Evolutionary conservation across 208 protist species (phyloP).

Genomic region (Crithidia mellificae): DNA sequence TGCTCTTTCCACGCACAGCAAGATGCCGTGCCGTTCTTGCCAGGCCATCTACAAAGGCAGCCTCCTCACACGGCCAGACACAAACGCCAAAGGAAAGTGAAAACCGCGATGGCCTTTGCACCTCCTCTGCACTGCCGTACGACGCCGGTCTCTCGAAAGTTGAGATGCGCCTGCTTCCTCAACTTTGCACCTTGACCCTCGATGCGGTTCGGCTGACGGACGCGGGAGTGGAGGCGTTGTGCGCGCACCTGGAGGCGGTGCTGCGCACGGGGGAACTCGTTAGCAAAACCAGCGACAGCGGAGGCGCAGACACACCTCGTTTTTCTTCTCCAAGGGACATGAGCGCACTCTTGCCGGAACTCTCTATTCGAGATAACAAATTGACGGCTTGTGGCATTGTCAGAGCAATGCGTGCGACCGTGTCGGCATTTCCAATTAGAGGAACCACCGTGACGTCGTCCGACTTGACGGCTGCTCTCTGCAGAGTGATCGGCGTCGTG

Average conservation of each 20-base stretch:
- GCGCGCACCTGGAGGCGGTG: neutral
- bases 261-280: neutral
- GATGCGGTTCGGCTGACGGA: constrained; percentile 22
- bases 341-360: neutral
- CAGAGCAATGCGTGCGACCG: neutral
- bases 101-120: neutral
- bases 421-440: no score
- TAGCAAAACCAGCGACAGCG: no score
- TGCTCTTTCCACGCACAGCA: constrained; percentile 4
- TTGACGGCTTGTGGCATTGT: constrained; percentile 6
- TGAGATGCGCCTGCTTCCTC: neutral
- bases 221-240: neutral
- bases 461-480: no score
- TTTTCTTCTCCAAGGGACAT: no score
- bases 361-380: constrained; percentile 20
- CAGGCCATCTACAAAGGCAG: no score
- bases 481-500: neutral
- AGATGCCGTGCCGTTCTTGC: no score
- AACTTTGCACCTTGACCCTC: constrained; percentile 4
- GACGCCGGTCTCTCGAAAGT: neutral
- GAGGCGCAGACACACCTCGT: no score
- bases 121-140: neutral
- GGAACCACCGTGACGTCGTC: no score
- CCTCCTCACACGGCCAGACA: neutral
- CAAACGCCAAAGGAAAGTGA: neutral